A percentile compares a stretch with the other conserved stretches of the same genome.
Conservation (phyloP, 2,329 filamentous ascomycete species). For the Monascus ruber region DNA sequence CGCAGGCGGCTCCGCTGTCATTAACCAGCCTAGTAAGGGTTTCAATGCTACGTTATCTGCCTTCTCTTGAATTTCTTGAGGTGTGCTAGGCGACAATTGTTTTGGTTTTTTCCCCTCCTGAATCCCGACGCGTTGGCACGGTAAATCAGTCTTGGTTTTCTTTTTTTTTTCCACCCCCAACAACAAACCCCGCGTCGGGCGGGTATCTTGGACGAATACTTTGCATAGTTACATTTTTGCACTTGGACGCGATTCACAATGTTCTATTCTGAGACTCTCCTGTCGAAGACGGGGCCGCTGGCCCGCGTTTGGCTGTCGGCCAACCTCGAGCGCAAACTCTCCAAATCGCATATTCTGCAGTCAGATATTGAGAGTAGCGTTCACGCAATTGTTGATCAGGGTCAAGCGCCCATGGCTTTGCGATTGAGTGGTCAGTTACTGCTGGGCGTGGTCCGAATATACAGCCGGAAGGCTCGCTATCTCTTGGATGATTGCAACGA, state of each 20-base stretch:
- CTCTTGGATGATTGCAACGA: slow-evolving; percentile 95
- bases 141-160: slow-evolving; percentile 10
- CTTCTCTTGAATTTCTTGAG: too few species aligned
- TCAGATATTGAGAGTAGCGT: slow-evolving; percentile 93
- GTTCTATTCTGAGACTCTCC: slow-evolving; percentile 95
- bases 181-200: slow-evolving; percentile 20
- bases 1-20: too few species aligned
- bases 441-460: slow-evolving; percentile 92
- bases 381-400: slow-evolving; percentile 83
- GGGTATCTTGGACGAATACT: slow-evolving; percentile 12
- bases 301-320: slow-evolving; percentile 96
- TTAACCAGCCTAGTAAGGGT: too few species aligned
- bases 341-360: slow-evolving; percentile 89
- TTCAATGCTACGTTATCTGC: too few species aligned
- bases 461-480: slow-evolving; percentile 93
- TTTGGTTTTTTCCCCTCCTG: slow-evolving; percentile 5
- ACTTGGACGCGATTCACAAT: slow-evolving; percentile 39
- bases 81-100: too few species aligned
- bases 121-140: slow-evolving; percentile 17
- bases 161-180: slow-evolving; percentile 11
- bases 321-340: slow-evolving; percentile 96
- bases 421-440: slow-evolving; percentile 88
- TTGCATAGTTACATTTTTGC: slow-evolving; percentile 7
- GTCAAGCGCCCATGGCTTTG: slow-evolving; percentile 87
- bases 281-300: slow-evolving; percentile 93